Conservation (phyloP, 2,329 filamentous ascomycete species). For the Phyllosticta capitalensis region DNA sequence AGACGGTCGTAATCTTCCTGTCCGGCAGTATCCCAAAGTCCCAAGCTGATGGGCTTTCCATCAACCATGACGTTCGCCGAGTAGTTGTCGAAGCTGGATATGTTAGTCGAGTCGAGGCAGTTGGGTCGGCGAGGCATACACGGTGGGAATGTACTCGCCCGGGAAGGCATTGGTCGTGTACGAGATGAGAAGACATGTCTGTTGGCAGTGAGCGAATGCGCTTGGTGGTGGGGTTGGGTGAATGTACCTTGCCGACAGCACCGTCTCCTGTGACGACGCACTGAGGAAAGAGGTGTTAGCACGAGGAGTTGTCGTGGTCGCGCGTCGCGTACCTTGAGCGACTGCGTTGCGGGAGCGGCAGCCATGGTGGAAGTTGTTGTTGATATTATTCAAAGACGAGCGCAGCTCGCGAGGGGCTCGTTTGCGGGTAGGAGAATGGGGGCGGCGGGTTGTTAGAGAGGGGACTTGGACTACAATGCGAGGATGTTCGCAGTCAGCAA, state of each 20-base stretch:
- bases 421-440: background rate
- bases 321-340: constrained; percentile 61
- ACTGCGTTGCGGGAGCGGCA: constrained; percentile 78
- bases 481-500: constrained; percentile 2
- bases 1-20: constrained; percentile 98
- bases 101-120: constrained; percentile 6
- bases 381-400: constrained; percentile 2
- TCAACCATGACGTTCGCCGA: constrained; percentile 98
- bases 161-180: constrained; percentile 99
- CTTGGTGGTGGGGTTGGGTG: constrained; percentile 13
- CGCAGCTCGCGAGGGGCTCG: constrained; percentile 2
- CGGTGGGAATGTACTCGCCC: constrained; percentile 99
- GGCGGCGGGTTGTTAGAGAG: constrained; percentile 2
- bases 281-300: constrained; percentile 40
- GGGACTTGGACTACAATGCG: background rate
- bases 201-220: constrained; percentile 20
- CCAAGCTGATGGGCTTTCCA: constrained; percentile 92
- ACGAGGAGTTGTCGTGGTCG: background rate
- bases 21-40: constrained; percentile 96
- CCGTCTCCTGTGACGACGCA: constrained; percentile 98
- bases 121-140: constrained; percentile 47
- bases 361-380: constrained; percentile 44
- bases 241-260: constrained; percentile 90
- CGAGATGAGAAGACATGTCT: constrained; percentile 98
- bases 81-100: constrained; percentile 87